Evolutionary conservation across 2,329 filamentous ascomycete species (phyloP).

Genomic region (Neophaeococcomyces mojaviensis): DNA sequence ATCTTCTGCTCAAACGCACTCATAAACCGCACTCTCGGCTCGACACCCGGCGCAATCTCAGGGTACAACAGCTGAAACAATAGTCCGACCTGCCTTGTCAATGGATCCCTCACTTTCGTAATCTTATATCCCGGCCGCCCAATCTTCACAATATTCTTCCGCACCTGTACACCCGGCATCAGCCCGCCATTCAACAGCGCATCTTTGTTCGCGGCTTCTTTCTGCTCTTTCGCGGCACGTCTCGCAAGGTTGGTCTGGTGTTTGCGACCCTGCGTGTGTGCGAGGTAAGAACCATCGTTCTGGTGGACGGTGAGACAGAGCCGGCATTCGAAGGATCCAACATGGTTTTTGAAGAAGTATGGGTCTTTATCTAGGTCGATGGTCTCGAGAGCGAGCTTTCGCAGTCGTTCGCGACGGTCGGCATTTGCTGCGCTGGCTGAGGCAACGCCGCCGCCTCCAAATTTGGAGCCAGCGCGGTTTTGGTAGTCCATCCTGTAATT

Average conservation of each 20-base stretch:
- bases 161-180: slow-evolving; percentile 64
- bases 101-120: slow-evolving; percentile 84
- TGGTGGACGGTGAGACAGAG: slow-evolving; percentile 97
- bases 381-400: slow-evolving; percentile 95
- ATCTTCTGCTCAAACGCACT: slow-evolving; percentile 93
- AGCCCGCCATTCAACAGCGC: slow-evolving; percentile 63
- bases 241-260: slow-evolving; percentile 97
- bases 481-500: slow-evolving; percentile 61
- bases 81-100: slow-evolving; percentile 79
- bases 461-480: slow-evolving; percentile 95
- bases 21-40: slow-evolving; percentile 90
- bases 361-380: slow-evolving; percentile 99
- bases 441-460: slow-evolving; percentile 93
- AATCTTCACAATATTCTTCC: slow-evolving; percentile 85
- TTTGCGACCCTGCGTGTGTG: slow-evolving; percentile 96
- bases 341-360: slow-evolving; percentile 99
- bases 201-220: slow-evolving; percentile 66
- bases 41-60: slow-evolving; percentile 68
- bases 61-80: slow-evolving; percentile 97
- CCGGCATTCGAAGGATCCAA: slow-evolving; percentile 94
- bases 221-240: slow-evolving; percentile 89
- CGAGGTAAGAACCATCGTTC: slow-evolving; percentile 97
- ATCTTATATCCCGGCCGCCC: slow-evolving; percentile 96
- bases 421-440: slow-evolving; percentile 90
- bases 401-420: slow-evolving; percentile 91